Percentiles rank a stretch among this genome's conserved stretches.
Conservation (phyloP, 805 yeast genomes). For the Starmerella apis region DNA sequence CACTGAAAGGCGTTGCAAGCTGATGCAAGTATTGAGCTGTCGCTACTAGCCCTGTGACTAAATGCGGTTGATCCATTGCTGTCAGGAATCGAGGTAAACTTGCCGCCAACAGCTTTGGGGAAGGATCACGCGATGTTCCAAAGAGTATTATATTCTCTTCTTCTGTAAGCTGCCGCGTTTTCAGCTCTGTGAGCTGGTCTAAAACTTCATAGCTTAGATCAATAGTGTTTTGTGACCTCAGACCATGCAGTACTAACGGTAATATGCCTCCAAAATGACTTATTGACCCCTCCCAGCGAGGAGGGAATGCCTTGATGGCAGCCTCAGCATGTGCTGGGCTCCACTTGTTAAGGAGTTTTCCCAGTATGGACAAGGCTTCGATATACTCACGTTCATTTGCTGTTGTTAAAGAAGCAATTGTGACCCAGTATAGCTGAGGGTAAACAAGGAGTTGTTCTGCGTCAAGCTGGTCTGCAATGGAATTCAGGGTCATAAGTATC, state of each 20-base stretch:
- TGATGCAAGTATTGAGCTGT: slow-evolving; percentile 38
- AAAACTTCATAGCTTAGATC: slow-evolving; percentile 65
- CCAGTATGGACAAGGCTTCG: slow-evolving; percentile 71
- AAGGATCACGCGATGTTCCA: slow-evolving; percentile 52
- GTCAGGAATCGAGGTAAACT: slow-evolving; percentile 78
- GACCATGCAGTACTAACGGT: slow-evolving; percentile 65
- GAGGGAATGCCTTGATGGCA: slow-evolving; percentile 76
- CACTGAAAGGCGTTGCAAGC: slow-evolving; percentile 34
- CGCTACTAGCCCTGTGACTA: slow-evolving; percentile 43
- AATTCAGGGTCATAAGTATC: slow-evolving; percentile 88
- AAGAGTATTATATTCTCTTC: slow-evolving; percentile 49
- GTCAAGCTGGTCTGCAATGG: slow-evolving; percentile 76
- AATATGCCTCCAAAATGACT: slow-evolving; percentile 74
- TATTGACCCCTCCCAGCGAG: slow-evolving; percentile 75
- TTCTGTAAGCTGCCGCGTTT: slow-evolving; percentile 44
- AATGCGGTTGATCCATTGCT: slow-evolving; percentile 52
- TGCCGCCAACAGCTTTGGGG: slow-evolving; percentile 61
- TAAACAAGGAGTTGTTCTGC: slow-evolving; percentile 69
- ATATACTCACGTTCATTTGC: slow-evolving; percentile 88
- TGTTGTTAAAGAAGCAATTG: slow-evolving; percentile 82
- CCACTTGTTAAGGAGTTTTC: slow-evolving; percentile 75
- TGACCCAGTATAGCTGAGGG: slow-evolving; percentile 92
- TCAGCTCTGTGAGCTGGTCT: slow-evolving; percentile 42
- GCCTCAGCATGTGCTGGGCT: slow-evolving; percentile 78
- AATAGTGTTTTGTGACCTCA: slow-evolving; percentile 70